Evolutionary conservation across 495 filamentous ascomycete genomes (phyloP), one percentile per base, ranked within the genome.

Genomic region (Lophiostoma macrostomum): DNA sequence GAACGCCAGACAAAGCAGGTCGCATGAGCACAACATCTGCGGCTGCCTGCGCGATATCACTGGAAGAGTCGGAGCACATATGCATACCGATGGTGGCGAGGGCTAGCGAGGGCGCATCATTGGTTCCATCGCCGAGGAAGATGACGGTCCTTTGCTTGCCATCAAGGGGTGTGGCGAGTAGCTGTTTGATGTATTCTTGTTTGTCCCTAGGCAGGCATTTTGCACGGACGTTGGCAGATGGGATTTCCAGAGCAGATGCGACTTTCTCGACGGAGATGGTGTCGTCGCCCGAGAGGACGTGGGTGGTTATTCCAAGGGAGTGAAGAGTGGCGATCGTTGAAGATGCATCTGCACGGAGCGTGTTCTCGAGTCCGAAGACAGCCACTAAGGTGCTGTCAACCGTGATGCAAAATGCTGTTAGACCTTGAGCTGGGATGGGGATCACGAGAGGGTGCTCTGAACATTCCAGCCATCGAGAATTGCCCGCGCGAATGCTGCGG

Each of bases 101-200:
- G 0, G 84, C 77, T 4, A 91, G 74, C 3, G 87, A 85, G 12
- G 81, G 70, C 0, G 87, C 85, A 64, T 91, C 87, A 65, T 91
- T 91, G 4, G 85, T 88, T 4, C 87, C 87, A 60, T 91, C 87
- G 41, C 87, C 87, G 56, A 76, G 75, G 68, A 91, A 90, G 13
- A 90, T 49, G 16, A 87, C 74, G 30, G 19, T 37, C 31, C 30
- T 13, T 35, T 49, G 1, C 11, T 40, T 28, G n/a, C 28, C 5
- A n/a, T 8, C 5, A 14, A 6, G 8, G 11, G 2, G 18, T 6
- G 18, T 3, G 31, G 31, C 22, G 13, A 46, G 64, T 45, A 78
- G 57, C 6, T 61, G 34, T 46, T 81, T 65, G 37, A 88, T 71
- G 64, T 86, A 86, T 0, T 50, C 64, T 54, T 80, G 68, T 67